These are phyloP conservation scores for Terfezia claveryi DNA, from an alignment of 495 filamentous ascomycete genomes.

Conservation along the genomic window DNA sequence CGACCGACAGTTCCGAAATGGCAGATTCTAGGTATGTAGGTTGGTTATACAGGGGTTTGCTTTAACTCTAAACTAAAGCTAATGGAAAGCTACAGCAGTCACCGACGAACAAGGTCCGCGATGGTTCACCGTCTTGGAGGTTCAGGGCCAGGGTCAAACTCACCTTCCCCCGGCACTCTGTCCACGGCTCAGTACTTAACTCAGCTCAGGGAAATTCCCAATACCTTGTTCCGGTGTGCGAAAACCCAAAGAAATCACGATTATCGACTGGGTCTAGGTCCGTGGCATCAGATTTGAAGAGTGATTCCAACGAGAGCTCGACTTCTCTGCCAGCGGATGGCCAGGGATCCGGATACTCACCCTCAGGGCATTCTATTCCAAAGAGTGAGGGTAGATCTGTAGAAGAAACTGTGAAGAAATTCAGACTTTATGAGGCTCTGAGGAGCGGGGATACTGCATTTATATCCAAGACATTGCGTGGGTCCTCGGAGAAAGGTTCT, in stretches of 20 bases:
- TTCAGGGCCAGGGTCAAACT: slow-evolving; percentile 16
- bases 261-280: not conserved
- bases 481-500: slow-evolving; percentile 29
- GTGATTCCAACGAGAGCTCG: not conserved
- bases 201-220: not conserved
- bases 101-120: slow-evolving; percentile 2
- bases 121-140: slow-evolving; percentile 20
- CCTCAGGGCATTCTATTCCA: not conserved
- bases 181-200: not conserved
- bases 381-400: slow-evolving; percentile 23
- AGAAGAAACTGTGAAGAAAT: slow-evolving; percentile 83
- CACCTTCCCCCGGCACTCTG: not conserved
- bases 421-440: slow-evolving; percentile 79
- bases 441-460: slow-evolving; percentile 74
- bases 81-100: not conserved
- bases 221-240: not conserved
- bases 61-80: too few relatives aligned
- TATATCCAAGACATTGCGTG: slow-evolving; percentile 71
- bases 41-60: too few relatives aligned
- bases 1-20: too few relatives aligned
- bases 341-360: not conserved
- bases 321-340: not conserved
- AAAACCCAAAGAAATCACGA: not conserved
- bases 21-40: too few relatives aligned
- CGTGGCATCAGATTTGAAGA: not conserved